Percentiles rank a stretch among this genome's conserved stretches.
These are phyloP conservation scores for Citrullus amarus DNA, from an alignment of 306 rosid species.

Conservation along the genomic window DNA sequence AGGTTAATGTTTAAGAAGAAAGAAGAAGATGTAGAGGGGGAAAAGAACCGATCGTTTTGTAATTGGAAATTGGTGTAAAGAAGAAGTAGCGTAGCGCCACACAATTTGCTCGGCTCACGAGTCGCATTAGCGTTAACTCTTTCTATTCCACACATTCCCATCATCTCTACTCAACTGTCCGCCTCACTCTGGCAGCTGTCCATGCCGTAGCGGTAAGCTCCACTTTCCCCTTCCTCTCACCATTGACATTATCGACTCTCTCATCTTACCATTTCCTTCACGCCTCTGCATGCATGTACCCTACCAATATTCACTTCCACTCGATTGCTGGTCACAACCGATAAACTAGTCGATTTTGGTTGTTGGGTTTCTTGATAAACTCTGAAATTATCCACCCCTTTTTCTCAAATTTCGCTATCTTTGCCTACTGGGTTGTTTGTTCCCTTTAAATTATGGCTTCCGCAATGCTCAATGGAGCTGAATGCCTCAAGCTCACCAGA, in stretches of 20 bases:
- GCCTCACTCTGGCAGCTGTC: neutral
- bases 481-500: conserved; percentile 35
- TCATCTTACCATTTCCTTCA: neutral
- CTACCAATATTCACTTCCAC: neutral
- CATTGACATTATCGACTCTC: neutral
- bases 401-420: neutral
- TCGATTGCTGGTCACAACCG: neutral
- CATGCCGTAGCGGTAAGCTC: neutral
- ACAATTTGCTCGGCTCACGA: neutral
- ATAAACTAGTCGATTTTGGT: neutral
- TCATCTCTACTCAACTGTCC: neutral
- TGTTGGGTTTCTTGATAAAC: conserved; percentile 3
- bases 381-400: conserved; percentile 1
- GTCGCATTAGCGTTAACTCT: neutral
- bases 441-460: conserved; percentile 43
- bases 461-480: conserved; percentile 56
- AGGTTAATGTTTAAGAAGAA: too few species aligned
- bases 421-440: conserved; percentile 4
- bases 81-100: neutral
- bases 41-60: neutral
- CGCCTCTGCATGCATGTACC: neutral
- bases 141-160: neutral
- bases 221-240: neutral
- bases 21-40: too few species aligned
- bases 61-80: neutral